A percentile compares a stretch with the other conserved stretches of the same genome.
phyloP scores from a whole-genome alignment of 345 rosid species.

The Salix koriyanagi region DNA sequence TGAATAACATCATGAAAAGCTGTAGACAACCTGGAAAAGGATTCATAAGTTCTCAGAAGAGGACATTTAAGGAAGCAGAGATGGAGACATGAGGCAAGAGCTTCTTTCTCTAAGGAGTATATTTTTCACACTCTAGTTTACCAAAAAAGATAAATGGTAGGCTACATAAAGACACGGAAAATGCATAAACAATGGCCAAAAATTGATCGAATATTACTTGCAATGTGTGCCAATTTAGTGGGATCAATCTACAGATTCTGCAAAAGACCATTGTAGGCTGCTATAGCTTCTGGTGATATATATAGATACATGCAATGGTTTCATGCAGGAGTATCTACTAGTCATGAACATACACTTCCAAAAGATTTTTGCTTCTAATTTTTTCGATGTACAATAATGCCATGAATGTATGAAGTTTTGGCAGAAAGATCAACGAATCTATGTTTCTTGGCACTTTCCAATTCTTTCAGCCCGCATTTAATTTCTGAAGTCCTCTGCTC shows the following conservation, averaged over 20 bases:
- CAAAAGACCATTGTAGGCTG: background rate
- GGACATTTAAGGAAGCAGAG: background rate
- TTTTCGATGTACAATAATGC: background rate
- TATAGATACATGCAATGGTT: background rate
- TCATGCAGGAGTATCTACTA: background rate
- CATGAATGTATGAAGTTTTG: background rate
- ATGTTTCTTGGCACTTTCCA: conserved; percentile 3
- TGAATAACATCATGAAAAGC: no score
- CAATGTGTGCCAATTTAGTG: background rate
- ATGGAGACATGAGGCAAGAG: background rate
- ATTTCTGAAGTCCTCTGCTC: background rate
- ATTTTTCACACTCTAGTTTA: no score
- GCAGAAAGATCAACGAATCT: background rate
- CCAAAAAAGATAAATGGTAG: no score
- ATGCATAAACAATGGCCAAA: background rate
- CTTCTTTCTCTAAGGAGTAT: background rate
- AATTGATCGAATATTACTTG: background rate
- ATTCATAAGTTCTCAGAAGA: background rate
- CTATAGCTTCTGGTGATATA: background rate
- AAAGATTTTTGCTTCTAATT: background rate
- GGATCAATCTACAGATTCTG: background rate
- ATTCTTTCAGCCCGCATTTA: background rate
- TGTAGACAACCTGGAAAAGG: background rate
- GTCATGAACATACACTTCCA: background rate
- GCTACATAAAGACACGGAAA: background rate